Conservation (phyloP, 768 basidiomycete genomes). For the Kwoniella sp. region DNA sequence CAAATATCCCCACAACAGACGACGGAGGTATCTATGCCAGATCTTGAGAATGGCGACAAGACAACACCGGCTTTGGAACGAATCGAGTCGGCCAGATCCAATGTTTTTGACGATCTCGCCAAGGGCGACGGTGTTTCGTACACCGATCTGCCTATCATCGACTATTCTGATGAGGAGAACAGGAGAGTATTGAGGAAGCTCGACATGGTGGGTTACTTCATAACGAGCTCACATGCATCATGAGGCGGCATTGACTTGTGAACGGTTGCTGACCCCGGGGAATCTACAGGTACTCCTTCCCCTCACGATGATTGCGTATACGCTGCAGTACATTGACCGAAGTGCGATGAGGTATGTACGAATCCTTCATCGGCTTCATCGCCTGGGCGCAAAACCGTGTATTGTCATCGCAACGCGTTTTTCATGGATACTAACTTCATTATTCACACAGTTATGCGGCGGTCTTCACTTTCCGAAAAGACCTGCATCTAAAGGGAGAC, state of each 20-base stretch:
- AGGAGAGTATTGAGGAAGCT: constrained; percentile 34
- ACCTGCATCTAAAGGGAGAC: constrained; percentile 27
- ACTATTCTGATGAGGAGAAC: constrained; percentile 24
- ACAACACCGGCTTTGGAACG: constrained; percentile 9
- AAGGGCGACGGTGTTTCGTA: constrained; percentile 25
- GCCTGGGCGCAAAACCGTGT: no score
- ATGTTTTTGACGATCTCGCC: constrained; percentile 25
- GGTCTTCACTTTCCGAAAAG: constrained; percentile 36
- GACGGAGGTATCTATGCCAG: background rate
- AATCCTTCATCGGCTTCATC: no score
- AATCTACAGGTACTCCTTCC: constrained; percentile 34
- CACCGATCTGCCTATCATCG: constrained; percentile 28
- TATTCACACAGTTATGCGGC: constrained; percentile 32
- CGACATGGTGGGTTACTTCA: constrained; percentile 28
- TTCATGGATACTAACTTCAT: background rate
- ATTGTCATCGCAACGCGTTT: no score
- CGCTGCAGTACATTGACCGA: constrained; percentile 40
- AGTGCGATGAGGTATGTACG: constrained; percentile 38
- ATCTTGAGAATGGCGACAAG: constrained; percentile 8
- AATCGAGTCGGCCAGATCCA: constrained; percentile 25
- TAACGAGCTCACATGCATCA: no score
- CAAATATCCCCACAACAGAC: background rate
- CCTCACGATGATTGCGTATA: constrained; percentile 38
- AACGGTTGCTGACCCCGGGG: no score
- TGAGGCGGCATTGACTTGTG: no score